Evolutionary conservation across 164 flowering plant species (phyloP), one percentile per base, ranked within the genome.

Genomic region (Vitis rupestris): DNA sequence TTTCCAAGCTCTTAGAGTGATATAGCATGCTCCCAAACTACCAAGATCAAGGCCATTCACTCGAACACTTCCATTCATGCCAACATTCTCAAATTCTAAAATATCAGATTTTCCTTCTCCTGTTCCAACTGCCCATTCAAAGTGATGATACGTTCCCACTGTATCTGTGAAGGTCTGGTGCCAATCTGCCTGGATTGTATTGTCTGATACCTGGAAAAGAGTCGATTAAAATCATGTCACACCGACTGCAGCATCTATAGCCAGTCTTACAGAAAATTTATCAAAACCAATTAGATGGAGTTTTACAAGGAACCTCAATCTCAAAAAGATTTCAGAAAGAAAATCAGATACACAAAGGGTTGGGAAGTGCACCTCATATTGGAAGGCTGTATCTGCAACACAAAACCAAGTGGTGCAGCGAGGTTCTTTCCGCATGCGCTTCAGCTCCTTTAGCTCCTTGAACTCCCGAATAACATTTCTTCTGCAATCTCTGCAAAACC

Each of bases 401-500:
- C 99, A 95, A 81, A 95, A 95, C 87, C 90, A 90, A 76, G 78
- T 88, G 68, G 92, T 90, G 84, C 99, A 95, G 48, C 85, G 91
- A 55, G 94, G 79, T 80, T 90, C 99, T 81, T 81, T 88, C 59
- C 89, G 74, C 87, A 87, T 85, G 67, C 99, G 94, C 82, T 92
- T 95, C 67, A 95, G 87, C 82, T 95, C 99, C 82, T 95, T 95
- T 64, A 95, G 82, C 79, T 93, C 99, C 87, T 93, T 95, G 80
- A 93, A 95, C 82, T 95, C 99, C 62, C 97, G 94, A 65, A 95
- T 90, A 37, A 95, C 99, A 83, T 95, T 93, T 72, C 91, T 90
- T 81, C 99, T 89, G 82, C 99, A 95, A 78, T 95, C 98, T 86
- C 99, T 85, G 79, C 99, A 95, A 78, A 95, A 95, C 78, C 94